Evolutionary conservation across 2,329 filamentous ascomycete genomes (phyloP), one percentile per base, ranked within the genome.

Genomic region (Pyrenophora tritici-repentis): DNA sequence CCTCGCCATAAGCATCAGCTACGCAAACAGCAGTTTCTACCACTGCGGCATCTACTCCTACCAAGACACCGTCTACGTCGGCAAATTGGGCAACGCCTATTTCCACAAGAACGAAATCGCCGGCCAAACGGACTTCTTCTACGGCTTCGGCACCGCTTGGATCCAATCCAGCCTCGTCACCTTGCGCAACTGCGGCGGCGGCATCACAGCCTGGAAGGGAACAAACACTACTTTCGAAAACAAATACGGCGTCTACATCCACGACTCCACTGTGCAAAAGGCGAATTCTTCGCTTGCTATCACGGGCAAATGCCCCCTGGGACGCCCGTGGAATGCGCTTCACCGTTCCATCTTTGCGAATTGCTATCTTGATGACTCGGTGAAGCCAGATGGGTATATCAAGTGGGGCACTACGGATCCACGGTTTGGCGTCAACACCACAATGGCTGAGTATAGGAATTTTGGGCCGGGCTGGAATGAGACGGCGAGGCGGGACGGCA

Each of bases 151-250:
- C 20, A 88, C 85, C 0, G 77, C 82, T 3, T 88, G 81, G 78
- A 76, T 87, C 34, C 77, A 83, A 47, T 74, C 77, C 3, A 83
- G 80, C 1, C 73, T 75, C 0, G 70, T 89, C 2, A 73, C 76
- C 0, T 76, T 88, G 10, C 81, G 86, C 8, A 76, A 73, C 59
- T 89, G 86, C 58, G 83, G 84, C 3, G 86, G 86, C 13, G 86
- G 86, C 9, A 83, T 89, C 46, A 86, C 84, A 0, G 86, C 86
- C 0, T 88, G 86, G 86, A 88, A 88, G 62, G 84, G 83, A 22
- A 79, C 81, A 0, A 87, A 87, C 68, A 88, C 85, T 0, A 86
- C 84, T 0, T 86, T 84, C 43, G 66, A 70, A 4, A 89, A 89
- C 72, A 86, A 85, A 60, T 88, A 87, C 67, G 86, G 86, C 7